These are phyloP conservation scores for Austroboletus olivaceoglutinosus DNA, from an alignment of 1,284 basidiomycete genomes.

Conservation along the genomic window DNA sequence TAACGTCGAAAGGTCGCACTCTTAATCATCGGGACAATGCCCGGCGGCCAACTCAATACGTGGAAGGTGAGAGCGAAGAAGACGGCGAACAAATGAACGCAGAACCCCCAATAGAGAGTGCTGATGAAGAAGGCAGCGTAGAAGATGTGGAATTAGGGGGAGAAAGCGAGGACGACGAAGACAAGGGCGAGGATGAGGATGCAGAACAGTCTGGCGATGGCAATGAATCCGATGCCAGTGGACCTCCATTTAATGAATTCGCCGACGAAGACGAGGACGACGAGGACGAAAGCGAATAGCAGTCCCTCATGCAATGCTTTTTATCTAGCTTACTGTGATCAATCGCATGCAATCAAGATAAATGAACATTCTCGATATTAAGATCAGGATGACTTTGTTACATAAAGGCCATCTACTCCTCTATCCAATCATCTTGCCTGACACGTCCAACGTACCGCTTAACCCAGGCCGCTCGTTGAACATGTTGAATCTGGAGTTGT, in stretches of 20 bases:
- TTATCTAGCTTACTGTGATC: not conserved
- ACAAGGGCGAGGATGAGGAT: constrained; percentile 46
- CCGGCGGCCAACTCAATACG: constrained; percentile 54
- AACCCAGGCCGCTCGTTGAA: constrained; percentile 59
- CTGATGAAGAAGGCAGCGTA: constrained; percentile 64
- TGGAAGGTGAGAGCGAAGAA: constrained; percentile 77
- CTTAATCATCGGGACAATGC: constrained; percentile 29
- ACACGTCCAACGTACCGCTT: constrained; percentile 64
- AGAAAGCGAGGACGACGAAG: constrained; percentile 54
- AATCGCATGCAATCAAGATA: constrained; percentile 2
- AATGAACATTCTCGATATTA: constrained; percentile 1
- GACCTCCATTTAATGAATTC: constrained; percentile 56
- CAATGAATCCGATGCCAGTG: constrained; percentile 52
- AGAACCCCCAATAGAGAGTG: constrained; percentile 62
- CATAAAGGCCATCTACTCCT: constrained; percentile 42
- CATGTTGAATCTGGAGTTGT: constrained; percentile 46
- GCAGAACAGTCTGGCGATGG: constrained; percentile 49
- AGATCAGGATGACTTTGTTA: constrained; percentile 18
- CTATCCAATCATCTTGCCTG: constrained; percentile 64
- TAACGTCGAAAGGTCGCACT: constrained; percentile 42
- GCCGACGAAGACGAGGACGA: constrained; percentile 69
- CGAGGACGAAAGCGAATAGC: constrained; percentile 54
- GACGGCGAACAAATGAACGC: constrained; percentile 67
- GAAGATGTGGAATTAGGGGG: constrained; percentile 67
- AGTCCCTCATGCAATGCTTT: not conserved